phyloP scores from a whole-genome alignment of 495 filamentous ascomycete genomes.

The Neurospora sp. region DNA sequence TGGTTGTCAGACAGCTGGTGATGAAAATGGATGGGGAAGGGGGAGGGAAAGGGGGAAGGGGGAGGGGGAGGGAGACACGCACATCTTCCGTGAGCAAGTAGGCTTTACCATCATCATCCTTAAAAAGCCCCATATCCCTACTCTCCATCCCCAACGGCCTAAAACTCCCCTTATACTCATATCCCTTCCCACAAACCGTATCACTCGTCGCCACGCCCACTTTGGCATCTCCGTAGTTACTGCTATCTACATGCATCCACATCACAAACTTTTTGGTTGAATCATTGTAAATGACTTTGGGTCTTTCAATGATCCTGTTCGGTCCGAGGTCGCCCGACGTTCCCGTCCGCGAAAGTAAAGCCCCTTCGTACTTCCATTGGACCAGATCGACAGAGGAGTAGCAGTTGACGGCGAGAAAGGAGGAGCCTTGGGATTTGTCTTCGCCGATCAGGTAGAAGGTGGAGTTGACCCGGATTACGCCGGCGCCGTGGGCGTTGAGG shows the following conservation, averaged over 20 bases:
- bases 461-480: constrained; percentile 42
- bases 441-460: constrained; percentile 57
- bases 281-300: constrained; percentile 54
- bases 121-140: constrained; percentile 54
- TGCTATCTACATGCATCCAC: constrained; percentile 59
- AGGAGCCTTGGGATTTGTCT: constrained; percentile 49
- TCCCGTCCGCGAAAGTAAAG: constrained; percentile 38
- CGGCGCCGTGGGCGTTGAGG: constrained; percentile 52
- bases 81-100: constrained; percentile 59
- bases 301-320: constrained; percentile 52
- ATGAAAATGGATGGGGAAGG: constrained; percentile 10
- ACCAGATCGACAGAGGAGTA: constrained; percentile 49
- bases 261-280: constrained; percentile 43
- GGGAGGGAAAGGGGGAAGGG: background rate
- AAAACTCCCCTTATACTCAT: constrained; percentile 28
- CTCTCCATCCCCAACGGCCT: constrained; percentile 44
- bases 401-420: constrained; percentile 52
- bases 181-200: constrained; percentile 45
- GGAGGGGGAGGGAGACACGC: too few species aligned
- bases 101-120: constrained; percentile 47
- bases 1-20: too few species aligned
- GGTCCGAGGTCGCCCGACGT: constrained; percentile 49
- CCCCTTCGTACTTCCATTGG: constrained; percentile 50
- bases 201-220: constrained; percentile 51
- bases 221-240: constrained; percentile 52